Evolutionary conservation across 106 monocot species (phyloP), one percentile per base, ranked within the genome.

Genomic region (Agapanthus africanus): DNA sequence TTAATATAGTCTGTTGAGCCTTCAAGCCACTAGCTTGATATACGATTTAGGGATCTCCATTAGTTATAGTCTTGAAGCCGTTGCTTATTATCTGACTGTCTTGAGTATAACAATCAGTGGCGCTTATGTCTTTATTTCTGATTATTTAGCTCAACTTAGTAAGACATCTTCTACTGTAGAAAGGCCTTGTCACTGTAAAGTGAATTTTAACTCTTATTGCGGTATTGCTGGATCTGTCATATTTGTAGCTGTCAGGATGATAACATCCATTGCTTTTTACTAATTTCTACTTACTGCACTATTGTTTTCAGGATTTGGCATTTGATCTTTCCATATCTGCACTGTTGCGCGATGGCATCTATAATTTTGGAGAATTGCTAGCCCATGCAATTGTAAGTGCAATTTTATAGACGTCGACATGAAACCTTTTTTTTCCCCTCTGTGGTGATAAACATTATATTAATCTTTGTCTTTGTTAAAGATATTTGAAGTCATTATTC

Each of bases 351-450:
- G 84, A 84, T 30, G 85, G 85, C 54, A 88, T 88, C 16, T 88
- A 88, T 54, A 84, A 88, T 62, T 93, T 93, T 40, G 90, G 93
- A 19, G 93, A 93, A 76, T 74, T 93, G 72, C 65, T 93, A 34
- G 90, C 87, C 27, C 93, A 93, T 78, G 90, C 93, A 60, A 87
- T 93, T 80, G 93, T 93, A 93, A 89, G 90, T 75, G 63, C 36
- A 19, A 38, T 38, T 37, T 38, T 63, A 36, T 63, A 37, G 1
- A 1, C 33, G 13, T 32, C 3, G 18, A 54, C 22, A 54, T 54
- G 26, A 54, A 54, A 54, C 7, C 11, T 26, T 26, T 2, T 54
- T 54, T n/a, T n/a, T n/a, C n/a, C n/a, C n/a, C n/a, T n/a, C n/a
- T n/a, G n/a, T n/a, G n/a, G n/a, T n/a, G n/a, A n/a, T n/a, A n/a